Base-by-base conservation (phyloP, 768 basidiomycete species). In the Rhodosporidiobolus odoratus region DNA sequence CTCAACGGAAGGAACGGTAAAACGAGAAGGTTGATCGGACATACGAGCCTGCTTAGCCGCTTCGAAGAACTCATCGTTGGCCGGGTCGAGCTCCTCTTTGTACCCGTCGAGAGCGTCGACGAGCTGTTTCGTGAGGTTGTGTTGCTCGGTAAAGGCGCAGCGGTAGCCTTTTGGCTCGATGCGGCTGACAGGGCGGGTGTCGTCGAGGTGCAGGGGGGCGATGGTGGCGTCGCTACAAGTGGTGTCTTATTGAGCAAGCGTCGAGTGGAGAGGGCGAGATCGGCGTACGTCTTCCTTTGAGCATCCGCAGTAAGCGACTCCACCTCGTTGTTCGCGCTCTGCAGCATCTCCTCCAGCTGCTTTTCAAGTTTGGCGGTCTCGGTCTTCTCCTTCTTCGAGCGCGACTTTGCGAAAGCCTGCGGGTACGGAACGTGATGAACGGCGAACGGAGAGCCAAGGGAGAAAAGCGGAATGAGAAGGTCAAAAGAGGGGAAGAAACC, bases 261-360 rank as follows among this genome's bases (percentile, higher is more conserved):
- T 12, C 13, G 38, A 8, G 25, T 10, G 25, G 15, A 12, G 4
- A 2, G 3, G 5, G 52, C n/a, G 12, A 15, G 13, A 2, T 10
- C 2, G 48, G 52, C 58, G 52, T 15, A 54, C 62, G 5, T 9
- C 12, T 56, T 27, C n/a, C 37, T 35, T 3, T 3, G 5, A 13
- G 30, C 4, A 13, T 7, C 34, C 23, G 37, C n/a, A 40, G 50
- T 27, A 27, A 41, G n/a, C 9, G 43, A 21, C 30, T 68, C 58
- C 30, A 62, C 56, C 2, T 38, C 54, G 21, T 52, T 60, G n/a
- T 65, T 37, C 17, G 62, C 65, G 17, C 27, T 38, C n/a, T 30
- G 25, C 15, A 76, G 60, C 19, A 64, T 38, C 21, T 70, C 47
- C 13, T 65, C 34, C 56, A 75, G 48, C 64, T 76, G 68, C 59